Conservation (phyloP, 768 basidiomycete species). For the Boletus huronensis region DNA sequence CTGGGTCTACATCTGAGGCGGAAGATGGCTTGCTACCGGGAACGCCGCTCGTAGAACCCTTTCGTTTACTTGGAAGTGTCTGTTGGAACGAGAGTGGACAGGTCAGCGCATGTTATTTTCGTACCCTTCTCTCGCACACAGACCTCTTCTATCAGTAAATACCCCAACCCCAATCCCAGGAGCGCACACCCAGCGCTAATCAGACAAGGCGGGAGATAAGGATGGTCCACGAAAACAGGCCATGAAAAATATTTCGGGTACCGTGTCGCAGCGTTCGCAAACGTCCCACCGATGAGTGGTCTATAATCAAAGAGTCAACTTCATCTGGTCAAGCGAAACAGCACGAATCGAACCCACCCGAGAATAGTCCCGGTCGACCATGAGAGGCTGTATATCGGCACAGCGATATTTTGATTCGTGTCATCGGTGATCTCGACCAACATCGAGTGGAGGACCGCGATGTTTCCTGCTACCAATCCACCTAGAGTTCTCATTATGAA, state of each 20-base stretch:
- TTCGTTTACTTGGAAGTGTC: constrained; percentile 6
- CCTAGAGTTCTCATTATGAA: neutral
- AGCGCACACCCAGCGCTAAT: neutral
- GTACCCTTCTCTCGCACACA: neutral
- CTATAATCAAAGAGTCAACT: neutral
- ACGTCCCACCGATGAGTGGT: constrained; percentile 6
- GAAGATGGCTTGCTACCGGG: neutral
- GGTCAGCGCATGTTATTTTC: neutral
- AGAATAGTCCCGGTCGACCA: constrained; percentile 4
- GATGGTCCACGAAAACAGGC: constrained; percentile 6
- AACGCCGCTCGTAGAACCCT: neutral
- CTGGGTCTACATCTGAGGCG: neutral
- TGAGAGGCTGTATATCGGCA: constrained; percentile 10
- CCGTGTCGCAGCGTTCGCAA: constrained; percentile 8
- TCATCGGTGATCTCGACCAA: constrained; percentile 13
- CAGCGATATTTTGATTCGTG: constrained; percentile 11
- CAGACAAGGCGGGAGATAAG: constrained; percentile 6
- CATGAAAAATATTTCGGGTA: constrained; percentile 8
- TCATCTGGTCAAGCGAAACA: neutral
- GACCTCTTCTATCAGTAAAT: constrained; percentile 7
- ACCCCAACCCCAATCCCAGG: neutral
- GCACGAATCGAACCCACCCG: neutral
- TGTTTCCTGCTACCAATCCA: constrained; percentile 9
- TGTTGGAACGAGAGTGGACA: neutral
- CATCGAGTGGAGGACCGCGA: constrained; percentile 9